Conservation (phyloP, 1,284 basidiomycete species). For the Cryptococcus maquisensis region DNA sequence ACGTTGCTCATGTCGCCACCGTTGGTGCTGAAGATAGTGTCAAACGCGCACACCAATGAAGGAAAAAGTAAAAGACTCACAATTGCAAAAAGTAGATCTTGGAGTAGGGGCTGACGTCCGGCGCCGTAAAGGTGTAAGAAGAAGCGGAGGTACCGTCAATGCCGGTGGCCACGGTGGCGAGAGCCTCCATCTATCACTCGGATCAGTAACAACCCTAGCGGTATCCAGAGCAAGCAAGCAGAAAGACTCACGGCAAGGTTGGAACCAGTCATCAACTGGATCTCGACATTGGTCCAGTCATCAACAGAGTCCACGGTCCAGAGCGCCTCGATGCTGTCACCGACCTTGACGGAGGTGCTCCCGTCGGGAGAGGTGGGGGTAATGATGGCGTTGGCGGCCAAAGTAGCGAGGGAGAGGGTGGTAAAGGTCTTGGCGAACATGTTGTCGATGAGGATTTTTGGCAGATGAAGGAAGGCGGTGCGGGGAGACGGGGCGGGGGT, state of each 20-base stretch:
- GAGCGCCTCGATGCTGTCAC: constrained; percentile 31
- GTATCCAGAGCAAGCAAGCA: background rate
- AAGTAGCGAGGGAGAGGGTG: constrained; percentile 9
- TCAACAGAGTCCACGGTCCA: constrained; percentile 48
- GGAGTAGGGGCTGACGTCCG: constrained; percentile 47
- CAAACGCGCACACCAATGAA: background rate
- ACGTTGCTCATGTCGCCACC: constrained; percentile 27
- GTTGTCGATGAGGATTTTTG: background rate
- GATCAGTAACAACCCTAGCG: background rate
- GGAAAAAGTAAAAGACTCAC: constrained; percentile 10
- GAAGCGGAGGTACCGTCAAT: constrained; percentile 39
- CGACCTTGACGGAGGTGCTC: constrained; percentile 39
- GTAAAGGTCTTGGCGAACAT: constrained; percentile 10
- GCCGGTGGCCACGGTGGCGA: constrained; percentile 30
- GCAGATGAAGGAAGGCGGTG: no score
- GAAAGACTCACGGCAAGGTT: constrained; percentile 25
- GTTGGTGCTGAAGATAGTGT: constrained; percentile 20
- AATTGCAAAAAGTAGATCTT: constrained; percentile 51
- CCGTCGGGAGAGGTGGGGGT: constrained; percentile 47
- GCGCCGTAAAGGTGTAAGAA: constrained; percentile 26
- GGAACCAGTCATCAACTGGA: constrained; percentile 47
- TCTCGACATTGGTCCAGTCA: constrained; percentile 44
- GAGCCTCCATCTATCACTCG: constrained; percentile 11
- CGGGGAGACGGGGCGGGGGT: no score
- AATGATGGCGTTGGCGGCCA: constrained; percentile 18